A percentile compares a stretch with the other conserved stretches of the same genome.
These are phyloP conservation scores for Trichoderma koningiopsis DNA, from an alignment of 2,329 filamentous ascomycete genomes.

Conservation along the genomic window DNA sequence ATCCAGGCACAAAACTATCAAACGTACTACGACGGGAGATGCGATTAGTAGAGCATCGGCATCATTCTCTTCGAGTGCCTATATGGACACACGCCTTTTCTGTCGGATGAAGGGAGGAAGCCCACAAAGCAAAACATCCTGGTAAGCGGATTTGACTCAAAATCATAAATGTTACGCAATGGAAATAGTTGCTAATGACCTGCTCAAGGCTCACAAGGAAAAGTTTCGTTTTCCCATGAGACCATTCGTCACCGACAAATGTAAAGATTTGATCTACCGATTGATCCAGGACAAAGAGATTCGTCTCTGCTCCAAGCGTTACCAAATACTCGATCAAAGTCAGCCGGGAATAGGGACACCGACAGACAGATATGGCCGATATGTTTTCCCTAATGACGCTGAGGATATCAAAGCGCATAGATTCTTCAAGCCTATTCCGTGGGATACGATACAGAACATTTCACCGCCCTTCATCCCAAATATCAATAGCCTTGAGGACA, in stretches of 20 bases:
- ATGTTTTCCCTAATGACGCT: conserved; percentile 82
- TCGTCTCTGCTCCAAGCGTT: conserved; percentile 75
- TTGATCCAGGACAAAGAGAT: conserved; percentile 74
- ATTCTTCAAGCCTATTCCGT: conserved; percentile 80
- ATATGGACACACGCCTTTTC: conserved; percentile 89
- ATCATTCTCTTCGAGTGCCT: conserved; percentile 94
- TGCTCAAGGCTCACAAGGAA: conserved; percentile 64
- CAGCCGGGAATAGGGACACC: conserved; percentile 30
- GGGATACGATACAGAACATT: conserved; percentile 71
- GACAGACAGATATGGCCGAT: conserved; percentile 46
- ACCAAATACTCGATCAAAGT: conserved; percentile 64
- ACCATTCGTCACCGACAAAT: conserved; percentile 66
- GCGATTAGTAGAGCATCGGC: conserved; percentile 96
- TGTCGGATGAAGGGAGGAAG: conserved; percentile 74
- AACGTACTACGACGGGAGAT: conserved; percentile 79
- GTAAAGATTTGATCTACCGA: conserved; percentile 73
- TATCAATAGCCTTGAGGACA: conserved; percentile 69
- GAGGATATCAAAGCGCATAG: conserved; percentile 86
- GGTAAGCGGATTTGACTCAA: conserved; percentile 47
- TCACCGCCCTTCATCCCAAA: conserved; percentile 79
- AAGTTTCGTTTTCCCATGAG: conserved; percentile 71
- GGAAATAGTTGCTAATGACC: conserved; percentile 22
- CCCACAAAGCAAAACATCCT: conserved; percentile 86
- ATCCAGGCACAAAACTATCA: conserved; percentile 63
- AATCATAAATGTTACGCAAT: background rate